Percentiles rank a stretch among this genome's conserved stretches.
These are phyloP conservation scores for Pseudocercospora eumusae DNA, from an alignment of 2,329 filamentous ascomycete species.

Conservation along the genomic window DNA sequence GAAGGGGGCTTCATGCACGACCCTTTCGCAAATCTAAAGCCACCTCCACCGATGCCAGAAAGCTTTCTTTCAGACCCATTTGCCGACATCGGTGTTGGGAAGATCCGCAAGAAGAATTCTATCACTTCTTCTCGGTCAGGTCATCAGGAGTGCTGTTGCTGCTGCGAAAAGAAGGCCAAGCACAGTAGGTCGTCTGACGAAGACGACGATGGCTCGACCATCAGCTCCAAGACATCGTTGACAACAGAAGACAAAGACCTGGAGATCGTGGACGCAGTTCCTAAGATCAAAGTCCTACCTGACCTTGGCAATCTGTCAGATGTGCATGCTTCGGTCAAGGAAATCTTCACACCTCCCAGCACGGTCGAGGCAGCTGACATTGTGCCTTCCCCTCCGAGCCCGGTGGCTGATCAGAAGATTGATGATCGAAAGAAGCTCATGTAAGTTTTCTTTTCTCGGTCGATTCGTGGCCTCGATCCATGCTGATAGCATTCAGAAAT, in stretches of 20 bases:
- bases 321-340: neutral
- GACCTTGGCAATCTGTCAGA: neutral
- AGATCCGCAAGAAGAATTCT: neutral
- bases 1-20: neutral
- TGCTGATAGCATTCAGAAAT: neutral
- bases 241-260: neutral
- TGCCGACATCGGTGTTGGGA: neutral
- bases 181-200: neutral
- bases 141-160: neutral
- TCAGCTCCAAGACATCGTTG: neutral
- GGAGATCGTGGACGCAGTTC: neutral
- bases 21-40: neutral
- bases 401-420: neutral
- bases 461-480: neutral
- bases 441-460: neutral
- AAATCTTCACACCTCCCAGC: neutral
- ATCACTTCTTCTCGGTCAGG: neutral
- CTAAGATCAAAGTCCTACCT: neutral
- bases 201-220: neutral
- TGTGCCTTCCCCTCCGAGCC: neutral
- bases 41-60: neutral
- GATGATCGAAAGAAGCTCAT: slow-evolving; percentile 2
- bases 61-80: neutral
- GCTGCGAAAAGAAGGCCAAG: neutral
- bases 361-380: neutral